These are phyloP conservation scores for Pholiota molesta DNA, from an alignment of 768 basidiomycete species.

Conservation along the genomic window DNA sequence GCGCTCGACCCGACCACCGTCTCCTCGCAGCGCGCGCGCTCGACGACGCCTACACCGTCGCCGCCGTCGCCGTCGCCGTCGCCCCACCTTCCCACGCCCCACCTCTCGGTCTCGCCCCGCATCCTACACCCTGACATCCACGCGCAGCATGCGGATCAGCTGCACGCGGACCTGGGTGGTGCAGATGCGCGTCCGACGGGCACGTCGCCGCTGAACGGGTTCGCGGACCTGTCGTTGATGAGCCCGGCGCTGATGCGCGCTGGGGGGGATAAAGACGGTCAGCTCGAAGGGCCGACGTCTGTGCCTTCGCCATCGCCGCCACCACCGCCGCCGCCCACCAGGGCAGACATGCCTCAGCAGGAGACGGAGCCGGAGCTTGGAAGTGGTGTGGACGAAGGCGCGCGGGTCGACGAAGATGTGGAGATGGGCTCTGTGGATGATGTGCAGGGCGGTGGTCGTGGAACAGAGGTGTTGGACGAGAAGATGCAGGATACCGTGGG, in stretches of 20 bases:
- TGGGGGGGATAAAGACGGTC: background rate
- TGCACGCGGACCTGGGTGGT: background rate
- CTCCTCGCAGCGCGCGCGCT: conserved; percentile 26
- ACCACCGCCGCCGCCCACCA: too few species aligned
- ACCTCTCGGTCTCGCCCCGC: background rate
- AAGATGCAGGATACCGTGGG: too few species aligned
- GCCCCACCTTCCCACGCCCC: background rate
- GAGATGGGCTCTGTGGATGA: background rate
- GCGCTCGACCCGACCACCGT: conserved; percentile 29
- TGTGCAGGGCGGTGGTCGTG: background rate
- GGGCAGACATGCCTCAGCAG: too few species aligned
- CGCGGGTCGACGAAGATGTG: background rate
- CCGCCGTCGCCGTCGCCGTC: background rate
- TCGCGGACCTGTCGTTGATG: conserved; percentile 20
- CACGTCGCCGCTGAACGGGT: conserved; percentile 9
- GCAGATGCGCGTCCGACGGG: background rate
- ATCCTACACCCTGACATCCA: too few species aligned
- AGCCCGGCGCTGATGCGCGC: conserved; percentile 2
- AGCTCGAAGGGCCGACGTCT: too few species aligned
- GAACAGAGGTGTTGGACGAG: too few species aligned
- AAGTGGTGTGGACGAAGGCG: background rate
- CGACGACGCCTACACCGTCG: conserved; percentile 20
- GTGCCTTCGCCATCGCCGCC: too few species aligned
- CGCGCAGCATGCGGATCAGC: background rate
- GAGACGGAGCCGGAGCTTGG: too few species aligned